Conservation (phyloP, 768 basidiomycete species). For the Mycena kentingensis region DNA sequence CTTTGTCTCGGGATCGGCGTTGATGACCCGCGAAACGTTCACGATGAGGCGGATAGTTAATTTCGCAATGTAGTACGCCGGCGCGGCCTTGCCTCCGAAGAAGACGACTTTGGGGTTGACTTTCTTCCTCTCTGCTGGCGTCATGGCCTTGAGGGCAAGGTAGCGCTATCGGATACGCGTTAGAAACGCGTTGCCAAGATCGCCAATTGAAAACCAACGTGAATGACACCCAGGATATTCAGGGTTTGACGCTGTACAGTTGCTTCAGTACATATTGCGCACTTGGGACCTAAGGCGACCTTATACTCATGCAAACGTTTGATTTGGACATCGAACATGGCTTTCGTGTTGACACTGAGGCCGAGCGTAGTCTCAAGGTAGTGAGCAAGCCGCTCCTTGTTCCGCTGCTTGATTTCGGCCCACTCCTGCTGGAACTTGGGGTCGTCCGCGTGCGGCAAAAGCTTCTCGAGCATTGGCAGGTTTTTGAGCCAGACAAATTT, state of each 20-base stretch:
- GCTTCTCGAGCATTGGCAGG: slow-evolving; percentile 72
- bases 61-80: slow-evolving; percentile 93
- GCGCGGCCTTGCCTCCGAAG: slow-evolving; percentile 97
- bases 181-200: not conserved
- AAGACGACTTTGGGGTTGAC: slow-evolving; percentile 87
- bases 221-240: slow-evolving; percentile 89
- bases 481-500: slow-evolving; percentile 86
- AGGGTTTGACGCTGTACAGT: slow-evolving; percentile 80
- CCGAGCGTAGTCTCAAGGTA: slow-evolving; percentile 74
- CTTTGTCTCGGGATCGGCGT: slow-evolving; percentile 83
- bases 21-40: slow-evolving; percentile 81
- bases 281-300: too few species aligned
- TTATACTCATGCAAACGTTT: slow-evolving; percentile 95
- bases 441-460: slow-evolving; percentile 73
- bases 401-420: slow-evolving; percentile 83
- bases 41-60: slow-evolving; percentile 93
- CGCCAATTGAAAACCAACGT: slow-evolving; percentile 48
- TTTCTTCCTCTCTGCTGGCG: slow-evolving; percentile 77
- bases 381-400: slow-evolving; percentile 86
- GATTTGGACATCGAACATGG: slow-evolving; percentile 91
- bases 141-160: slow-evolving; percentile 76
- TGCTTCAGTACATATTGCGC: not conserved
- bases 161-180: slow-evolving; percentile 65
- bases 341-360: slow-evolving; percentile 67
- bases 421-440: slow-evolving; percentile 76